Conservation (phyloP, 192 early-diverging fungal species). For the Paraglomus brasilianum region DNA sequence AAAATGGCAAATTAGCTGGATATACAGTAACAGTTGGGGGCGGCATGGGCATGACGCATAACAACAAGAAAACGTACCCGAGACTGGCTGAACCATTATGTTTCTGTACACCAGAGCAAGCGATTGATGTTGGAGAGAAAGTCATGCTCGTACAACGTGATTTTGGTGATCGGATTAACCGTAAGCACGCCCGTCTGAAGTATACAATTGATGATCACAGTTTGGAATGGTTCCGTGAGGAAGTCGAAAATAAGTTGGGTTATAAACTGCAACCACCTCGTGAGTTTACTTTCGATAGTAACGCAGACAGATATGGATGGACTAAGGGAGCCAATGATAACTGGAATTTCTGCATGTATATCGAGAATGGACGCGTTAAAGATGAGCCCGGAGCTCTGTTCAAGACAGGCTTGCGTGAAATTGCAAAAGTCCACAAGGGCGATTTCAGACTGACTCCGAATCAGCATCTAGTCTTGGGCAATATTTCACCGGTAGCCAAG, state of each 20-base stretch:
- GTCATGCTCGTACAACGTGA: slow-evolving; percentile 94
- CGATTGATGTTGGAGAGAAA: slow-evolving; percentile 81
- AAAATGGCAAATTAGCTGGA: slow-evolving; percentile 72
- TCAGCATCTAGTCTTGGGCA: slow-evolving; percentile 85
- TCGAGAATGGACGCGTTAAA: slow-evolving; percentile 91
- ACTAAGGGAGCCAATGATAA: slow-evolving; percentile 61
- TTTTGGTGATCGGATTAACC: slow-evolving; percentile 93
- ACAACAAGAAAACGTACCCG: slow-evolving; percentile 97
- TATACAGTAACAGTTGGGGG: slow-evolving; percentile 95
- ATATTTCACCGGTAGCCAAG: slow-evolving; percentile 71
- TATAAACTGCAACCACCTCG: slow-evolving; percentile 65
- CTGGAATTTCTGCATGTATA: slow-evolving; percentile 85
- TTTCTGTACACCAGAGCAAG: slow-evolving; percentile 76
- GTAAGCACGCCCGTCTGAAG: slow-evolving; percentile 97
- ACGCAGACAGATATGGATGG: slow-evolving; percentile 97
- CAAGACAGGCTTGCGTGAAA: slow-evolving; percentile 76
- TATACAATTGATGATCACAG: slow-evolving; percentile 97
- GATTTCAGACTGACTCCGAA: slow-evolving; percentile 90
- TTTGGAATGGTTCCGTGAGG: slow-evolving; percentile 84
- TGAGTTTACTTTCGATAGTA: slow-evolving; percentile 79
- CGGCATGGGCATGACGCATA: slow-evolving; percentile 98
- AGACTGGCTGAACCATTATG: slow-evolving; percentile 76
- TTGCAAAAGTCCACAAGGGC: slow-evolving; percentile 72
- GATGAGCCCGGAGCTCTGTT: slow-evolving; percentile 70
- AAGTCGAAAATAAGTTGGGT: slow-evolving; percentile 82